Conservation (phyloP, 31 red algal species). For the Pterothamnion heteromorphum region DNA sequence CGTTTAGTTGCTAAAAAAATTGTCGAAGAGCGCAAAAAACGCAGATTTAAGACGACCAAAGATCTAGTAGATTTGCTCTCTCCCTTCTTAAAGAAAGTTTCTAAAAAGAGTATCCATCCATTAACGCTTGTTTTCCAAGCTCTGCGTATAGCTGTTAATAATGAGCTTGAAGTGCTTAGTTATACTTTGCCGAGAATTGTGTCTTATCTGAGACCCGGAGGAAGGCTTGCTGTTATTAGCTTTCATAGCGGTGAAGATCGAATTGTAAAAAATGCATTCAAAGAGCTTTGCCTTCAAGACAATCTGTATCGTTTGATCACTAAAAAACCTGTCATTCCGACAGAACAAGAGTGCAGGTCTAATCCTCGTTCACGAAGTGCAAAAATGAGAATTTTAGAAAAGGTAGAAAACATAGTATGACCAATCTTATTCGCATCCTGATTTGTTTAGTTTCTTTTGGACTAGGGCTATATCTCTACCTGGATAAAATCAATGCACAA, state of each 20-base stretch:
- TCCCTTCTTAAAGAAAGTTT: constrained; percentile 34
- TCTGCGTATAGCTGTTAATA: constrained; percentile 84
- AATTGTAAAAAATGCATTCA: constrained; percentile 75
- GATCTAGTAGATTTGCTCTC: constrained; percentile 16
- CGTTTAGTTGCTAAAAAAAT: constrained; percentile 65
- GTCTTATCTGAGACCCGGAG: constrained; percentile 39
- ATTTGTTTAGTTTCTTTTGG: no score
- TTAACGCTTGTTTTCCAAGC: constrained; percentile 89
- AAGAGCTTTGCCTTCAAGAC: background rate
- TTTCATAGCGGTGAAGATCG: constrained; percentile 91
- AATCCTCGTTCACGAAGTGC: constrained; percentile 47
- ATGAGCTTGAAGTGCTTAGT: constrained; percentile 55
- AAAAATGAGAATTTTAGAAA: constrained; percentile 31
- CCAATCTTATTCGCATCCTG: no score
- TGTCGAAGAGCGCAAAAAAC: constrained; percentile 48
- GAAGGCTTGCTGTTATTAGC: constrained; percentile 65
- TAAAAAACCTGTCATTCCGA: constrained; percentile 46
- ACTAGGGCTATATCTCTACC: no score
- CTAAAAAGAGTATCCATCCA: constrained; percentile 67
- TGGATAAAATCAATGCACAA: no score
- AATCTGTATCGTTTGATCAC: constrained; percentile 26
- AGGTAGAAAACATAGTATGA: no score
- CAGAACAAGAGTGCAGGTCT: constrained; percentile 4
- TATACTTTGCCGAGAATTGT: constrained; percentile 15
- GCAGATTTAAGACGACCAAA: constrained; percentile 3